phyloP scores from a whole-genome alignment of 352 stramenopile species.

The Phytopythium vexans region DNA sequence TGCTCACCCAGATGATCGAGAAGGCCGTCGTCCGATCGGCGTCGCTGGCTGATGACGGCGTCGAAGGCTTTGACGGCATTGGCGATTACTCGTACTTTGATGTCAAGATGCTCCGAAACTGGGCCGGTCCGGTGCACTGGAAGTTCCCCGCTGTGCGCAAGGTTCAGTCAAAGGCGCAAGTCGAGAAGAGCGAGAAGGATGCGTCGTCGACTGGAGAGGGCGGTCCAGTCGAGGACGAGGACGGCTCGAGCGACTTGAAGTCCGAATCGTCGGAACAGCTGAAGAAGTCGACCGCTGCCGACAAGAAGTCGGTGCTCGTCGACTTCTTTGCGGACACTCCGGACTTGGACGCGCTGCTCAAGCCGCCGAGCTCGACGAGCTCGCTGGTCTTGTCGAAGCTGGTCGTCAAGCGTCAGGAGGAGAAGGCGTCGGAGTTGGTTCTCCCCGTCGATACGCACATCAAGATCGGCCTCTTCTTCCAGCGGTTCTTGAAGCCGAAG shows the following conservation, averaged over 20 bases:
- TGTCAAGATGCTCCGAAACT: conserved; percentile 80
- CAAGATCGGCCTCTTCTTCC: conserved; percentile 63
- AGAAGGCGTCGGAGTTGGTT: conserved; percentile 63
- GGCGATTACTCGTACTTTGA: conserved; percentile 86
- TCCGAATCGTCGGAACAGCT: conserved; percentile 11
- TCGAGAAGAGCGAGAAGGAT: conserved; percentile 23
- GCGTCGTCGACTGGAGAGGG: conserved; percentile 17
- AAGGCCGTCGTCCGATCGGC: conserved; percentile 63
- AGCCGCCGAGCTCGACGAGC: conserved; percentile 27
- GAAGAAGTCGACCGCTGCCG: conserved; percentile 14
- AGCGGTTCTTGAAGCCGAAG: conserved; percentile 76
- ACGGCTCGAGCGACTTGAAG: conserved; percentile 30
- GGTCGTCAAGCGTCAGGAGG: conserved; percentile 39
- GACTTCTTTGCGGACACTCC: conserved; percentile 57
- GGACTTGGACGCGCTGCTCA: conserved; percentile 45
- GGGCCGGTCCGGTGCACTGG: conserved; percentile 69
- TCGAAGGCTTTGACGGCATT: conserved; percentile 33
- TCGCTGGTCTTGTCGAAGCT: conserved; percentile 49
- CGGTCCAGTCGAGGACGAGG: conserved; percentile 18
- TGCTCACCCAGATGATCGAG: conserved; percentile 74
- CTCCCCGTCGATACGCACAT: conserved; percentile 79
- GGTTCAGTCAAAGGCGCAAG: conserved; percentile 31
- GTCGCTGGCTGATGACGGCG: conserved; percentile 35
- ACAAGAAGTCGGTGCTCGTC: conserved; percentile 43
- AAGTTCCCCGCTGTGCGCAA: conserved; percentile 63